phyloP scores from a whole-genome alignment of 2,329 filamentous ascomycete genomes.

The Rhinocladiella mackenziei region DNA sequence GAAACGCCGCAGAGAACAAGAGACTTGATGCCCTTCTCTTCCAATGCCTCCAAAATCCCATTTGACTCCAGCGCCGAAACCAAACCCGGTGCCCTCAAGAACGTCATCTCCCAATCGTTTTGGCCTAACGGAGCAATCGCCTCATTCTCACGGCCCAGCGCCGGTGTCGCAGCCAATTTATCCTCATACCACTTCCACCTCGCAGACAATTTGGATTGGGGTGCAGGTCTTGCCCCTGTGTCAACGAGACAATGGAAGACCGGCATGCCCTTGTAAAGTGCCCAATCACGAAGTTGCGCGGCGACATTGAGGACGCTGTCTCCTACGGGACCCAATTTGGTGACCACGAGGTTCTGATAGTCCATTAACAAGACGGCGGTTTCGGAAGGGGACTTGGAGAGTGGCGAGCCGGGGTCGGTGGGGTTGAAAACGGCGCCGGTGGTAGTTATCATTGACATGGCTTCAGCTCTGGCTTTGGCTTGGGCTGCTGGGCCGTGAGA shows the following conservation, averaged over 20 bases:
- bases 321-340: slow-evolving; percentile 18
- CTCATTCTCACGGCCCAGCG: slow-evolving; percentile 21
- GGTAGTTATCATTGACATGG: no score
- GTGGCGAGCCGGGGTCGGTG: slow-evolving; percentile 21
- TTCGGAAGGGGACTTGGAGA: slow-evolving; percentile 29
- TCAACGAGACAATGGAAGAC: slow-evolving; percentile 33
- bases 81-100: slow-evolving; percentile 27
- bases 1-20: slow-evolving; percentile 22
- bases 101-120: slow-evolving; percentile 24
- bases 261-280: slow-evolving; percentile 30
- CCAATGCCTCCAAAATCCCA: slow-evolving; percentile 28
- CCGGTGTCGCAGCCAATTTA: slow-evolving; percentile 16
- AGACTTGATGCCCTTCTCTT: slow-evolving; percentile 19
- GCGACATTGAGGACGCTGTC: slow-evolving; percentile 26
- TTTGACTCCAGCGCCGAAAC: slow-evolving; percentile 32
- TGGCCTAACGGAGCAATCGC: slow-evolving; percentile 20
- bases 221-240: slow-evolving; percentile 22
- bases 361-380: slow-evolving; percentile 35
- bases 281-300: slow-evolving; percentile 30
- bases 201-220: slow-evolving; percentile 27
- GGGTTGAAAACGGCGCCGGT: slow-evolving; percentile 5
- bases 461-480: no score
- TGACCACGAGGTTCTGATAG: slow-evolving; percentile 31
- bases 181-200: slow-evolving; percentile 15
- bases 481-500: no score